Percentiles rank a stretch among this genome's conserved stretches.
Evolutionary conservation across 2,329 filamentous ascomycete genomes (phyloP).

Genomic region (Celoporthe dispersa): DNA sequence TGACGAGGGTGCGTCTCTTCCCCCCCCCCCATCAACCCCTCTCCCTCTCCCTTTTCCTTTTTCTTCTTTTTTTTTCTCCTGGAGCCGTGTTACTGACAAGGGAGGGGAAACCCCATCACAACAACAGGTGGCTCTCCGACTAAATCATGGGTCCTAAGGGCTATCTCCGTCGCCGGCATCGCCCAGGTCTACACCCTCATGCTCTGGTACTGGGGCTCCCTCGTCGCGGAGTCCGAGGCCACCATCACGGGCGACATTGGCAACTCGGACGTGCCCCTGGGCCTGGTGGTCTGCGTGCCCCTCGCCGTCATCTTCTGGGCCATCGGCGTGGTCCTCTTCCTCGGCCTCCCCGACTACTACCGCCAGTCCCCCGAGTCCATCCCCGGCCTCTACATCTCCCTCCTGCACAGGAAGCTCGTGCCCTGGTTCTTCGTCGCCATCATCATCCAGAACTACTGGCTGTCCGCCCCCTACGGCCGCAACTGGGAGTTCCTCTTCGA

Average conservation of each 20-base stretch:
- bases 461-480: constrained; percentile 67
- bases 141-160: constrained; percentile 69
- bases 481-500: constrained; percentile 70
- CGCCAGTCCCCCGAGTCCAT: constrained; percentile 66
- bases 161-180: constrained; percentile 68
- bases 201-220: constrained; percentile 70
- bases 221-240: constrained; percentile 50
- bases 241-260: constrained; percentile 46
- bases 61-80: constrained; percentile 48
- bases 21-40: too few relatives aligned
- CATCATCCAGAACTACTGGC: constrained; percentile 69
- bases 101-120: too few relatives aligned
- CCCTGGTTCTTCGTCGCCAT: constrained; percentile 71
- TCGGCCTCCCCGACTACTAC: constrained; percentile 71
- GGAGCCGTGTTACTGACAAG: background rate
- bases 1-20: constrained; percentile 58
- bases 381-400: constrained; percentile 67
- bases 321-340: constrained; percentile 58
- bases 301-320: constrained; percentile 61
- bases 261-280: constrained; percentile 37
- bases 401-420: constrained; percentile 66
- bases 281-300: constrained; percentile 58
- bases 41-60: constrained; percentile 50
- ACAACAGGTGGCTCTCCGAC: constrained; percentile 59
- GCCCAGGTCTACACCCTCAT: constrained; percentile 68